Evolutionary conservation across 2,329 filamentous ascomycete species (phyloP).

Genomic region (Parafenestella ontariensis): DNA sequence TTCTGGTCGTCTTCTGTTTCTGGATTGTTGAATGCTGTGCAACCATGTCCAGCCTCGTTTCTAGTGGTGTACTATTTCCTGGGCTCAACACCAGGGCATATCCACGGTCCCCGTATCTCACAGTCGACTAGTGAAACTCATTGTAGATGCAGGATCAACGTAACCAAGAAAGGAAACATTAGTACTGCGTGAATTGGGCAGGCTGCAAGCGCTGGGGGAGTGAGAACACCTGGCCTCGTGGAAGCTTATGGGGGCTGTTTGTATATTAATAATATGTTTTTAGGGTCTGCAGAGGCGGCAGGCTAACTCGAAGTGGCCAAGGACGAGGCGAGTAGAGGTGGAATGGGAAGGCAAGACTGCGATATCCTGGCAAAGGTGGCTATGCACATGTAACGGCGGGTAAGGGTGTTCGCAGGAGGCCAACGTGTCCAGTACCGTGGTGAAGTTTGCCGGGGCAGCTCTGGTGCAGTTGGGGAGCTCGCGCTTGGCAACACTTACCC

Average conservation of each 20-base stretch:
- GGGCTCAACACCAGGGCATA: not conserved
- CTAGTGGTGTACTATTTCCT: not conserved
- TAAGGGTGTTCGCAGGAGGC: slow-evolving; percentile 8
- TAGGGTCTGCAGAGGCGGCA: slow-evolving; percentile 15
- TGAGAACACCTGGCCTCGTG: slow-evolving; percentile 40
- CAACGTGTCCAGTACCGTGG: slow-evolving; percentile 34
- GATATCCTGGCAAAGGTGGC: not conserved
- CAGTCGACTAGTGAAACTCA: not conserved
- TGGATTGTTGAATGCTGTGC: no score
- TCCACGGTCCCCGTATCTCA: not conserved
- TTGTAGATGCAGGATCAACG: not conserved
- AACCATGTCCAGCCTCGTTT: not conserved
- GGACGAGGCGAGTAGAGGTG: not conserved
- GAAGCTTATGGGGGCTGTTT: not conserved
- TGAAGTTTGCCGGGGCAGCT: slow-evolving; percentile 9
- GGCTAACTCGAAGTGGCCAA: slow-evolving; percentile 20
- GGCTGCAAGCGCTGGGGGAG: slow-evolving; percentile 3
- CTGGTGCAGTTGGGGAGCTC: slow-evolving; percentile 11
- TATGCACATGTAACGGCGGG: slow-evolving; percentile 8
- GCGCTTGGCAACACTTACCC: slow-evolving; percentile 13
- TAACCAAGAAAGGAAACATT: not conserved
- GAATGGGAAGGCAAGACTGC: not conserved
- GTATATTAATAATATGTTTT: slow-evolving; percentile 37
- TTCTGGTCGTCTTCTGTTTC: no score
- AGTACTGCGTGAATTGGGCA: not conserved